These are phyloP conservation scores for Cubamyces sp. DNA, from an alignment of 768 basidiomycete genomes.

Conservation along the genomic window DNA sequence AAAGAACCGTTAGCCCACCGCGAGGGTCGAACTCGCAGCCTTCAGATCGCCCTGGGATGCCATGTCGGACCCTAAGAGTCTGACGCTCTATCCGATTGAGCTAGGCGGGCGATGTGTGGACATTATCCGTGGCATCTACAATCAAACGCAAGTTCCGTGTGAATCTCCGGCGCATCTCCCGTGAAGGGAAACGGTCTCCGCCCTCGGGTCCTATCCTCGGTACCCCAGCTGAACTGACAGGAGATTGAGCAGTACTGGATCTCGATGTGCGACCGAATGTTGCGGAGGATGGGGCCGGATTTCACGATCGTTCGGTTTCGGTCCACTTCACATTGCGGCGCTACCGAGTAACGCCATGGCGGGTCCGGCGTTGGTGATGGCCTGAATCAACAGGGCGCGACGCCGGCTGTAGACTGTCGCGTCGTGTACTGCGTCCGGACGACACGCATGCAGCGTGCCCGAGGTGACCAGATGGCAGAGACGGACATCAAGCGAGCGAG, in stretches of 20 bases:
- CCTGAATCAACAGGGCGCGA: too few species aligned
- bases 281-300: background rate
- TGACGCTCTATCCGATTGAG: slow-evolving; percentile 73
- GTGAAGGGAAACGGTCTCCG: too few species aligned
- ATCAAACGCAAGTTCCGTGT: background rate
- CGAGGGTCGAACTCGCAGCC: slow-evolving; percentile 69
- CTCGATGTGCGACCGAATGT: background rate
- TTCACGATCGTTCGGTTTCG: background rate
- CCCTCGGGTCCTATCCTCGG: too few species aligned
- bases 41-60: slow-evolving; percentile 47
- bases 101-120: slow-evolving; percentile 51
- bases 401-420: too few species aligned
- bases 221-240: too few species aligned
- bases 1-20: slow-evolving; percentile 50
- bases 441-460: too few species aligned
- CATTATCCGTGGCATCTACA: background rate
- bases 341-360: background rate
- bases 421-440: too few species aligned
- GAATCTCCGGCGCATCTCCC: background rate
- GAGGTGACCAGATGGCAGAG: background rate
- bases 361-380: too few species aligned
- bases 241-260: background rate
- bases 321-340: slow-evolving; percentile 1
- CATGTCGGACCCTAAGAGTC: slow-evolving; percentile 49
- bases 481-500: background rate